phyloP scores from a whole-genome alignment of 1,139 yeast genomes.

The Yueomyces sp. region DNA sequence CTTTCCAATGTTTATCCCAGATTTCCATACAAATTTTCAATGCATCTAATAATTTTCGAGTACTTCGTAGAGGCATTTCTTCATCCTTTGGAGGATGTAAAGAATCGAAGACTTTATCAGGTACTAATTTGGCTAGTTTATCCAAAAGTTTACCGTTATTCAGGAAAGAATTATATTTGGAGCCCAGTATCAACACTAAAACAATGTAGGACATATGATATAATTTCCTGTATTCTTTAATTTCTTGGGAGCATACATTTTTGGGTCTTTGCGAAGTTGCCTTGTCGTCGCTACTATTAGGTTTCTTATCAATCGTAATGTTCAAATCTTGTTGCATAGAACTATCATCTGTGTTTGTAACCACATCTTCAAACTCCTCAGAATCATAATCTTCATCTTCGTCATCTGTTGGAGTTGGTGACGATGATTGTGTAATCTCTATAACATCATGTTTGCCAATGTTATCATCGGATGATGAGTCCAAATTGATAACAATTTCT shows the following conservation, averaged over 20 bases:
- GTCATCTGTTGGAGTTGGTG: slow-evolving; percentile 15
- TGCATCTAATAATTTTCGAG: slow-evolving; percentile 67
- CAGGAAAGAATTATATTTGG: slow-evolving; percentile 63
- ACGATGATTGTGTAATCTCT: slow-evolving; percentile 1
- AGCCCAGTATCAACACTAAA: slow-evolving; percentile 52
- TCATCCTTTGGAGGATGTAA: slow-evolving; percentile 34
- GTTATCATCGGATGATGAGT: slow-evolving; percentile 1
- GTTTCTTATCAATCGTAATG: slow-evolving; percentile 11
- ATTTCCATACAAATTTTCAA: slow-evolving; percentile 47
- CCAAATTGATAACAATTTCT: neutral
- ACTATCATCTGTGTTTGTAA: slow-evolving; percentile 5
- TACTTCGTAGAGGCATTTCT: slow-evolving; percentile 31
- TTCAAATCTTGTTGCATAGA: slow-evolving; percentile 7
- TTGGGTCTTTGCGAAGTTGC: slow-evolving; percentile 14
- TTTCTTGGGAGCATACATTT: slow-evolving; percentile 38
- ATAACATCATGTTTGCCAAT: neutral
- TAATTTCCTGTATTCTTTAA: slow-evolving; percentile 35
- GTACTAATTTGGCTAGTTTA: slow-evolving; percentile 33
- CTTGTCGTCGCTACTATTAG: slow-evolving; percentile 6
- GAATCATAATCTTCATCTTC: slow-evolving; percentile 24
- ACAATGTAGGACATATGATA: slow-evolving; percentile 53
- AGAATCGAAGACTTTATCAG: slow-evolving; percentile 32
- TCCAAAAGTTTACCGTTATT: slow-evolving; percentile 34
- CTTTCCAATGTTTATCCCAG: slow-evolving; percentile 50
- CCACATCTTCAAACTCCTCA: slow-evolving; percentile 31